Conservation (phyloP, 192 early-diverging fungal genomes). For the Coemansia sp. region DNA sequence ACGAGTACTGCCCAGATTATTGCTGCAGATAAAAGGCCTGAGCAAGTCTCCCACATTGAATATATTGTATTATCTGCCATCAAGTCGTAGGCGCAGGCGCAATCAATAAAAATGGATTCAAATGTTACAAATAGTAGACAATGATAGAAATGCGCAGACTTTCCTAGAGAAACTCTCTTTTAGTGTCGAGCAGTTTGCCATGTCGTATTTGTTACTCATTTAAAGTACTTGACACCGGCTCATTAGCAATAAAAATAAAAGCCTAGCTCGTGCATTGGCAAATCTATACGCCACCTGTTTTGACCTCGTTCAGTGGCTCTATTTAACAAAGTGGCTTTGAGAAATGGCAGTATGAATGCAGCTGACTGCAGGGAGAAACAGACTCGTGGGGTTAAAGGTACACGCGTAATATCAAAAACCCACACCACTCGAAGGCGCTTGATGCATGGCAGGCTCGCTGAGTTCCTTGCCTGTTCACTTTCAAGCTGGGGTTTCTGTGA, state of each 20-base stretch:
- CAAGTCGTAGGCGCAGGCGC: background rate
- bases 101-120: too few relatives aligned
- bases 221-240: background rate
- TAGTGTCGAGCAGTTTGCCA: background rate
- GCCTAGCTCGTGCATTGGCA: background rate
- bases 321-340: background rate
- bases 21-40: background rate
- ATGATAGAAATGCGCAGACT: background rate
- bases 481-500: background rate
- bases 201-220: background rate
- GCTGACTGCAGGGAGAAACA: background rate
- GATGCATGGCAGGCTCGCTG: background rate
- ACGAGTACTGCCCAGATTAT: background rate
- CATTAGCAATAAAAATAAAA: background rate
- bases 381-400: background rate
- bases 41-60: background rate
- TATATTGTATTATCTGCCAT: background rate
- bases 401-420: background rate
- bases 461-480: background rate
- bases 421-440: too few relatives aligned
- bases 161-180: background rate
- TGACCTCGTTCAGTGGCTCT: background rate
- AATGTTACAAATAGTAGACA: background rate
- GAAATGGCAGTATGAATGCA: background rate
- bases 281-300: background rate